Percentiles rank a stretch among this genome's conserved stretches.
Conservation (phyloP, 257 asterid species). For the Fraxinus cuspidata region DNA sequence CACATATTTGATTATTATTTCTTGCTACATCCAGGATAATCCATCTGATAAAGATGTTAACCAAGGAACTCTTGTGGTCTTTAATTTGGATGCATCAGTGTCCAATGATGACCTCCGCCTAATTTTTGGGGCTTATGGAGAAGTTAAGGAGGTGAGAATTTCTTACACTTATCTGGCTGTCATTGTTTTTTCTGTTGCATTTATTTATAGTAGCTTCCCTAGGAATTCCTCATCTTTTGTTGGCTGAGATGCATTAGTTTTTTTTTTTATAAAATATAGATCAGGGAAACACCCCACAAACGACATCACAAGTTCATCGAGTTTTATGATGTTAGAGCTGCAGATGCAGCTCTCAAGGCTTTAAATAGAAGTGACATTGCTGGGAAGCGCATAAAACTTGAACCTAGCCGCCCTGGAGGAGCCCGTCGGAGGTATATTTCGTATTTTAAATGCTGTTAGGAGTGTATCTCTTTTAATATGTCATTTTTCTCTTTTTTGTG, state of each 20-base stretch:
- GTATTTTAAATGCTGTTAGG: neutral
- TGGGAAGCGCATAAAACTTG: constrained; percentile 93
- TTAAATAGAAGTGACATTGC: constrained; percentile 88
- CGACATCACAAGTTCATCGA: constrained; percentile 96
- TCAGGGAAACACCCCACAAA: constrained; percentile 95
- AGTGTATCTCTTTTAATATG: constrained; percentile 1
- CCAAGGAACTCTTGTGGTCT: constrained; percentile 96
- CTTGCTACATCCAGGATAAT: constrained; percentile 56
- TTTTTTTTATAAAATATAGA: constrained; percentile 46
- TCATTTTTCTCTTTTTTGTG: neutral
- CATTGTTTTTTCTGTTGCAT: neutral
- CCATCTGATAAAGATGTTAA: constrained; percentile 94
- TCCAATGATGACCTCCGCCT: constrained; percentile 72
- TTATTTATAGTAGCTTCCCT: neutral
- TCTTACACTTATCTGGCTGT: constrained; percentile 14
- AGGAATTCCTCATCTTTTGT: neutral
- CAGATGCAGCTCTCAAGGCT: constrained; percentile 93
- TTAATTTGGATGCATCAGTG: constrained; percentile 95
- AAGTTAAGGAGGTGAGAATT: constrained; percentile 84
- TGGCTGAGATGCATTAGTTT: neutral
- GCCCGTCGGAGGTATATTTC: constrained; percentile 79
- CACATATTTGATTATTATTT: constrained; percentile 13
- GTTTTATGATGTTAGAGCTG: constrained; percentile 89
- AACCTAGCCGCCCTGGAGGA: constrained; percentile 98
- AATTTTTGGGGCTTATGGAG: constrained; percentile 56